Conservation (phyloP, 2,329 filamentous ascomycete genomes). For the Metarhizium robertsii region DNA sequence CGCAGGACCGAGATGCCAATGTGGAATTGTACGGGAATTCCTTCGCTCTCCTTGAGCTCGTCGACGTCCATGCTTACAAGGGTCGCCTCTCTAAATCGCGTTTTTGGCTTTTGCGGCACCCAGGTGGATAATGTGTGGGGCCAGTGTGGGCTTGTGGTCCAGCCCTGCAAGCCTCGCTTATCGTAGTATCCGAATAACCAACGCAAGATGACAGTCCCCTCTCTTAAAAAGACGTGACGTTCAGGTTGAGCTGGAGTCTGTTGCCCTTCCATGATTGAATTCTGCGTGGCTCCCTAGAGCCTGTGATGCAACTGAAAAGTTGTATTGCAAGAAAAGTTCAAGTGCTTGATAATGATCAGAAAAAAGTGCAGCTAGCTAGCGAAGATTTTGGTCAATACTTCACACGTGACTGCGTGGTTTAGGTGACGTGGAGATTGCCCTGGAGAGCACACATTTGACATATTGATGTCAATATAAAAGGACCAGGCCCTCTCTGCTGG, state of each 20-base stretch:
- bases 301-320: neutral
- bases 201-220: constrained; percentile 4
- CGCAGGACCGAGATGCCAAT: constrained; percentile 7
- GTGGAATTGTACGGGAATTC: constrained; percentile 4
- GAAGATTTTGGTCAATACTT: no score
- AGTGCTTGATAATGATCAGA: no score
- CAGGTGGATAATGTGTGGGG: neutral
- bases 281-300: neutral
- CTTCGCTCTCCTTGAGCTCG: constrained; percentile 1
- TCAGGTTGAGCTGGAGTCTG: neutral
- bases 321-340: no score
- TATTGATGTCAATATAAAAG: no score
- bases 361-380: no score
- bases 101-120: neutral
- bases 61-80: constrained; percentile 7
- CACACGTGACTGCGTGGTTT: no score
- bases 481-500: no score
- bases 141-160: neutral
- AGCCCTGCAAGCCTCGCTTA: neutral
- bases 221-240: constrained; percentile 3
- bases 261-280: constrained; percentile 2
- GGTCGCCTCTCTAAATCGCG: neutral
- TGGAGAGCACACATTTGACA: no score
- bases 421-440: no score
- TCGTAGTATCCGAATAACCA: constrained; percentile 6